phyloP scores from a whole-genome alignment of 2,329 filamentous ascomycete species.

The Cercospora beticola region DNA sequence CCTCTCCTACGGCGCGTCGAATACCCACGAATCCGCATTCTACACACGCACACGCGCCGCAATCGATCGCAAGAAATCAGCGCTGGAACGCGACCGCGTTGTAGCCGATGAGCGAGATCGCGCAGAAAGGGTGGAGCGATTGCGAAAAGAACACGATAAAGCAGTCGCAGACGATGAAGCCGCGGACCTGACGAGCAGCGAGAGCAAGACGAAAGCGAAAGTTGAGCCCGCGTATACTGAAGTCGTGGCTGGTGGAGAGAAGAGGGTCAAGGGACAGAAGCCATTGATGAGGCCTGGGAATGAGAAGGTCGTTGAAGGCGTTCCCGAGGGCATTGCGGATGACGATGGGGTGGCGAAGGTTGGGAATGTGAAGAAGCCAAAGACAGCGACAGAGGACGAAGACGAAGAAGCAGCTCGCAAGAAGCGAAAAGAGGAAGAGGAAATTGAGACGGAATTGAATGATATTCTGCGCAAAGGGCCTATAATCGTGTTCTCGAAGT shows the following conservation, averaged over 20 bases:
- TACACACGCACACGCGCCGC: constrained; percentile 57
- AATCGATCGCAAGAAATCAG: constrained; percentile 50
- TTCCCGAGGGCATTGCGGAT: constrained; percentile 36
- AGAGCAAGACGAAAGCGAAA: not conserved
- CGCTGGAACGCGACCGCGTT: constrained; percentile 34
- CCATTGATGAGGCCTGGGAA: constrained; percentile 42
- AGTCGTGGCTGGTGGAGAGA: constrained; percentile 57
- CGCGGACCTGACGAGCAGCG: constrained; percentile 31
- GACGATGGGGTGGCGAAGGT: constrained; percentile 48
- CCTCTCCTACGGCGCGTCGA: constrained; percentile 63
- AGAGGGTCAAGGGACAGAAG: constrained; percentile 54
- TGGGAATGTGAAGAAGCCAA: constrained; percentile 41
- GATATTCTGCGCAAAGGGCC: constrained; percentile 79
- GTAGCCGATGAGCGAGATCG: constrained; percentile 33
- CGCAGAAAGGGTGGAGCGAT: constrained; percentile 31
- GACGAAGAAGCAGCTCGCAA: constrained; percentile 44
- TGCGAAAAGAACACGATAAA: constrained; percentile 37
- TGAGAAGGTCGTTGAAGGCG: constrained; percentile 36
- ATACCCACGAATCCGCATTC: constrained; percentile 55
- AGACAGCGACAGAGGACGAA: constrained; percentile 23
- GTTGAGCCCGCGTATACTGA: constrained; percentile 42
- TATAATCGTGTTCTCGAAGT: constrained; percentile 93
- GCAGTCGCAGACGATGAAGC: constrained; percentile 23
- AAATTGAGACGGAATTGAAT: constrained; percentile 71
- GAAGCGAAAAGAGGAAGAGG: constrained; percentile 57